A percentile compares a stretch with the other conserved stretches of the same genome.
These are phyloP conservation scores for Neofusicoccum parvum DNA, from an alignment of 2,329 filamentous ascomycete genomes.

Conservation along the genomic window DNA sequence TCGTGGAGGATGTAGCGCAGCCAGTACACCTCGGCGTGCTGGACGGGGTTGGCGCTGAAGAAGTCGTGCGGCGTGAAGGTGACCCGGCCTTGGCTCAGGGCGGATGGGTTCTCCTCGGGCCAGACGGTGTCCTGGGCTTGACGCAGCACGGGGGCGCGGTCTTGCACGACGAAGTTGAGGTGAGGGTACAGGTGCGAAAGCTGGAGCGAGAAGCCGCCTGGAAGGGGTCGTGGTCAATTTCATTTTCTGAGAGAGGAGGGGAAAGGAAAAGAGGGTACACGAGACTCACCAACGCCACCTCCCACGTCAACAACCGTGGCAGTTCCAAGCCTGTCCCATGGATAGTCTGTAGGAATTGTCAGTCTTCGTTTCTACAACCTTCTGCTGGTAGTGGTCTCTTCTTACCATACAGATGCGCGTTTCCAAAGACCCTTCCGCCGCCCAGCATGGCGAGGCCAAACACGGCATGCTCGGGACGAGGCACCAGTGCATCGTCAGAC, in stretches of 20 bases:
- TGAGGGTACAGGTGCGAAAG: slow-evolving; percentile 36
- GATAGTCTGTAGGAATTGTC: slow-evolving; percentile 29
- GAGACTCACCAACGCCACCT: slow-evolving; percentile 32
- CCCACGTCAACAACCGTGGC: slow-evolving; percentile 34
- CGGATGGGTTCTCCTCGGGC: slow-evolving; percentile 32
- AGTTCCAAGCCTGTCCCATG: slow-evolving; percentile 29
- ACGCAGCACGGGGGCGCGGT: slow-evolving; percentile 33
- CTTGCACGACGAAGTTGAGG: slow-evolving; percentile 42
- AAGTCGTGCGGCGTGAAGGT: slow-evolving; percentile 57
- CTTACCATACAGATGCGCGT: slow-evolving; percentile 30
- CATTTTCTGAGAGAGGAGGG: background rate
- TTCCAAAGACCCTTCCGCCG: slow-evolving; percentile 30
- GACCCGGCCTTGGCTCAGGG: slow-evolving; percentile 28
- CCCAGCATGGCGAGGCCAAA: slow-evolving; percentile 36
- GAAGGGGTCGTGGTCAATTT: no score
- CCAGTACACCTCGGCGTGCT: slow-evolving; percentile 59
- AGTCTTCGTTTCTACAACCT: no score
- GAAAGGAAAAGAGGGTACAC: background rate
- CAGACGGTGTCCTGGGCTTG: slow-evolving; percentile 32
- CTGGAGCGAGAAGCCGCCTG: slow-evolving; percentile 33
- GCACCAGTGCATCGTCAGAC: slow-evolving; percentile 22
- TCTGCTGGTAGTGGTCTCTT: no score
- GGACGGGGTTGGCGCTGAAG: slow-evolving; percentile 58
- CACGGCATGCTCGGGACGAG: slow-evolving; percentile 29
- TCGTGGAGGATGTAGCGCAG: slow-evolving; percentile 65